Evolutionary conservation across 768 basidiomycete genomes (phyloP), one percentile per base, ranked within the genome.

Genomic region (Leucocoprinus leucothites): DNA sequence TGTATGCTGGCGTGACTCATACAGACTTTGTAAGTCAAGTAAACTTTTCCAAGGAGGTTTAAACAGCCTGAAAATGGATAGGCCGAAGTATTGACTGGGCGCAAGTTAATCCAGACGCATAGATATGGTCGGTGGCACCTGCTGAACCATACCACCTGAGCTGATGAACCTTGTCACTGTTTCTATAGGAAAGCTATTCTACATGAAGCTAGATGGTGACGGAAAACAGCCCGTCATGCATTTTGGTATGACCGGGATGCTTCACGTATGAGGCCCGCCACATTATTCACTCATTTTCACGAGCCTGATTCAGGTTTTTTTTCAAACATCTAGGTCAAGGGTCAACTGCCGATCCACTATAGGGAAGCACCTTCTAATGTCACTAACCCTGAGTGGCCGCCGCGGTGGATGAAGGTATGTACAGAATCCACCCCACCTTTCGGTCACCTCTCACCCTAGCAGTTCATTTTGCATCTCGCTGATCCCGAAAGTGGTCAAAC

Each of bases 171-270:
- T 36, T 47, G n/a, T 4, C 22, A 21, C 14, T 25, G 22, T 45
- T 51, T 8, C 22, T 16, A 1, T 48, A 83, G 82, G 85, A 50
- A 82, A 87, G 66, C 72, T 79, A n/a, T 84, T 86, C 57, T 92
- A 86, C 61, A 65, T 91, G 9, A 75, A 78, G 42, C 74, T 91
- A 2, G 77, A 81, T 26, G 87, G 86, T 6, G 57, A 70, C 13
- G 88, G 87, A 0, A 74, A 73, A 62, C 65, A 80, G 58, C 89
- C 89, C 3, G 84, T 91, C 2, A 68, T 91, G 46, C 89, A 91
- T 64, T 89, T 91, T 60, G 90, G 89, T 1, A 92, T 91, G 90
- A 91, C 89, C 1, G 89, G 89, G n/a, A 87, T 84, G 82, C 72
- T 91, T 31, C 84, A 86, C 71, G 86, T 58, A 55, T 3, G 46